These are phyloP conservation scores for Naegleria lovaniensis DNA, from an alignment of 208 protist species.

Conservation along the genomic window DNA sequence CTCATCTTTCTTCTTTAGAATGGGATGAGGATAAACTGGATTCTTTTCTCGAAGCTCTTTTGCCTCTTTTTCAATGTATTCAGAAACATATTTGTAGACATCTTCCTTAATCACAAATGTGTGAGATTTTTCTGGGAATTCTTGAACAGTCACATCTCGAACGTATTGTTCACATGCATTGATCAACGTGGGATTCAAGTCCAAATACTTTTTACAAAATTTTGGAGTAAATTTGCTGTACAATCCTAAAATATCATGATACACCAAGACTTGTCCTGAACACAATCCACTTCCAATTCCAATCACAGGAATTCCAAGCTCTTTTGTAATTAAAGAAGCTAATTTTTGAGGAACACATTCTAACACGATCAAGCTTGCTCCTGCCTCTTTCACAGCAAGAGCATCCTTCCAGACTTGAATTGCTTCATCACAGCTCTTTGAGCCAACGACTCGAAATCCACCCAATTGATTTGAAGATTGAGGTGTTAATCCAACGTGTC, in stretches of 20 bases:
- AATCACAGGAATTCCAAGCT: constrained; percentile 60
- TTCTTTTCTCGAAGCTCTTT: background rate
- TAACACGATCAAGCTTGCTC: constrained; percentile 55
- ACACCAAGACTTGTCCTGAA: constrained; percentile 65
- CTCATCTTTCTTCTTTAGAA: constrained; percentile 42
- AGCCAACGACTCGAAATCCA: constrained; percentile 57
- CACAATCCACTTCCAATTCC: constrained; percentile 63
- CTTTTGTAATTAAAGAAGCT: constrained; percentile 50
- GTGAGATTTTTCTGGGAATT: constrained; percentile 44
- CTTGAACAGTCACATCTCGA: constrained; percentile 39
- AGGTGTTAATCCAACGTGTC: constrained; percentile 69
- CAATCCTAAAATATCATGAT: constrained; percentile 59
- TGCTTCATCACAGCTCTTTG: constrained; percentile 29
- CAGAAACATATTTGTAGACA: constrained; percentile 34
- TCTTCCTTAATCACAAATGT: constrained; percentile 48
- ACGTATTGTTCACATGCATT: constrained; percentile 40
- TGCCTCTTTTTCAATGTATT: constrained; percentile 1
- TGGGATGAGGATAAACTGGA: background rate
- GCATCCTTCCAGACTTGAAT: constrained; percentile 57
- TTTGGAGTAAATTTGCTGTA: constrained; percentile 54
- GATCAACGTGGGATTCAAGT: constrained; percentile 37
- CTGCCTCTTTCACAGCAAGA: constrained; percentile 58
- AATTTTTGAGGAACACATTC: constrained; percentile 58
- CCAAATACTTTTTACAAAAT: constrained; percentile 53
- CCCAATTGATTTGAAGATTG: constrained; percentile 51